A percentile compares a stretch with the other conserved stretches of the same genome.
phyloP scores from a whole-genome alignment of 345 rosid genomes.

The Triadica sebifera region DNA sequence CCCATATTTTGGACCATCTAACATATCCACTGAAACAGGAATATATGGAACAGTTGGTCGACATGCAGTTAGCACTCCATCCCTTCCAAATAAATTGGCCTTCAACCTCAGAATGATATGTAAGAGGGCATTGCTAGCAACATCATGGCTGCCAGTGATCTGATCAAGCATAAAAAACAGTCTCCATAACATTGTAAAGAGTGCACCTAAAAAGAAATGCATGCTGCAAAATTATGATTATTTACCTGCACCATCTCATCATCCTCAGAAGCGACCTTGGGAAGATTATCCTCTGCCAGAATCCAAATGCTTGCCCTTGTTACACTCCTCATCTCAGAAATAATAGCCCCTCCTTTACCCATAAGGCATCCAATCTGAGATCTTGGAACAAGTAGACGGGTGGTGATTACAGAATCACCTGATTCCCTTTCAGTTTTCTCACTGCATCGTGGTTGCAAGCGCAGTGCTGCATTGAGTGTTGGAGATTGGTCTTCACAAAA shows the following conservation, averaged over 20 bases:
- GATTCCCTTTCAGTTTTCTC: conserved; percentile 37
- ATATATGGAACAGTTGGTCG: conserved; percentile 28
- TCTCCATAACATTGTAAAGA: neutral
- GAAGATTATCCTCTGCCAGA: conserved; percentile 32
- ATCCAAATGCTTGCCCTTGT: conserved; percentile 37
- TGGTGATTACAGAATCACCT: conserved; percentile 35
- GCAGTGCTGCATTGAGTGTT: conserved; percentile 33
- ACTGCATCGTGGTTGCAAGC: conserved; percentile 38
- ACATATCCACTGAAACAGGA: conserved; percentile 25
- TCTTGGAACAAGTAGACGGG: conserved; percentile 33
- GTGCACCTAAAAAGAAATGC: neutral
- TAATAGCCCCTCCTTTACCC: conserved; percentile 41
- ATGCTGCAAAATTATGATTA: neutral
- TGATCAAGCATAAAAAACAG: conserved; percentile 16
- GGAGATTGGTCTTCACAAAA: conserved; percentile 33
- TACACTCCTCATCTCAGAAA: conserved; percentile 35
- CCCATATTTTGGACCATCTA: conserved; percentile 26
- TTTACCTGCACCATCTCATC: conserved; percentile 41
- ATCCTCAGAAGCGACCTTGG: conserved; percentile 33
- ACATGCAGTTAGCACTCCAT: conserved; percentile 28
- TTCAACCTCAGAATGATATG: conserved; percentile 36
- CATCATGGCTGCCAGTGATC: conserved; percentile 36
- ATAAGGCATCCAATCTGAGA: conserved; percentile 39
- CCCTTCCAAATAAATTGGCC: conserved; percentile 37
- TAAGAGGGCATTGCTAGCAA: conserved; percentile 34